Conservation (phyloP, 495 filamentous ascomycete species). For the Lasiosphaeriaceae sp. region DNA sequence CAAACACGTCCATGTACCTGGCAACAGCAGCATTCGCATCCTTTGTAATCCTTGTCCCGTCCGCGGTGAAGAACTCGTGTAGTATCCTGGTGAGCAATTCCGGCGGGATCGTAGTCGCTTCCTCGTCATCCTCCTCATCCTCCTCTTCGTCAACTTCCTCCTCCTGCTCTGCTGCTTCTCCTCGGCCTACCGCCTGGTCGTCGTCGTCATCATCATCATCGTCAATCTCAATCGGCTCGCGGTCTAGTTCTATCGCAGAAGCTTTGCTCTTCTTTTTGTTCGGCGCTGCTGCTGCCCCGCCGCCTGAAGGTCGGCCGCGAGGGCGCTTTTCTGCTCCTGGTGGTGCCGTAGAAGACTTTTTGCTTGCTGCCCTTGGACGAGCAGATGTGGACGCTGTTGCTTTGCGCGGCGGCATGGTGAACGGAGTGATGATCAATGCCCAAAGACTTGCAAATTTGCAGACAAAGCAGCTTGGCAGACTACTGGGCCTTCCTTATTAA, state of each 20-base stretch:
- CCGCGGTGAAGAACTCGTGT: slow-evolving; percentile 71
- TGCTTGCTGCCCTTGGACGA: slow-evolving; percentile 2
- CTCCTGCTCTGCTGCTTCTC: slow-evolving; percentile 13
- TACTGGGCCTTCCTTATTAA: too few relatives aligned
- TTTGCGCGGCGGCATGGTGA: too few relatives aligned
- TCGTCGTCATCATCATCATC: slow-evolving; percentile 17
- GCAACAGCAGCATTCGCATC: slow-evolving; percentile 75
- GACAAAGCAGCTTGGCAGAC: too few relatives aligned
- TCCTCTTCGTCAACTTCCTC: slow-evolving; percentile 21
- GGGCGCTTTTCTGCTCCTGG: too few relatives aligned
- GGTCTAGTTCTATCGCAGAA: too few relatives aligned
- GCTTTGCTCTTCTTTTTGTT: too few relatives aligned
- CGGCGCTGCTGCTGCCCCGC: too few relatives aligned
- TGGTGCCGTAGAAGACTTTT: neutral
- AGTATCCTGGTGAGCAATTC: slow-evolving; percentile 71
- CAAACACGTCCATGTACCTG: slow-evolving; percentile 89
- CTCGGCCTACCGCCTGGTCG: neutral
- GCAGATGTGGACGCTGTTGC: neutral
- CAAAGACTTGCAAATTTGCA: too few relatives aligned
- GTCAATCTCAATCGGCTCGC: slow-evolving; percentile 2
- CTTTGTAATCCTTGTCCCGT: slow-evolving; percentile 64
- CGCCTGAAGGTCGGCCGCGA: too few relatives aligned
- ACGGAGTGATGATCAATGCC: too few relatives aligned
- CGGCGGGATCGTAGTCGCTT: slow-evolving; percentile 56
- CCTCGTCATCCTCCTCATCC: slow-evolving; percentile 16